Base-by-base conservation (phyloP, 2,329 filamentous ascomycete species). In the Fusarium anguioides region DNA sequence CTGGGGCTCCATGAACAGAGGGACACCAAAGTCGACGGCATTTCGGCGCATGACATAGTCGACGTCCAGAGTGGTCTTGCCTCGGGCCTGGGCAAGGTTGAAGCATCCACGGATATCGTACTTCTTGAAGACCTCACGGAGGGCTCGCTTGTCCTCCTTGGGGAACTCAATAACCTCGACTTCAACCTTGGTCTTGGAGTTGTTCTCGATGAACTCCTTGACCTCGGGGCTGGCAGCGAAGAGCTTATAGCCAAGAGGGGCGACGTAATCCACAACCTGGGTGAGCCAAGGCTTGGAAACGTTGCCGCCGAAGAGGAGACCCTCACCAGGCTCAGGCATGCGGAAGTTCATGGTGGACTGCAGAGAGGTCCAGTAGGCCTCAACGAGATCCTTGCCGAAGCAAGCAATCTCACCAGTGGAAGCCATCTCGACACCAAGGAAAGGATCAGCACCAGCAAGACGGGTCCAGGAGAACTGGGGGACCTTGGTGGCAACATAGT, bases 311-410 rank as follows among this genome's bases (percentile, higher is more conserved):
- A 99, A 93, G 51, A 99, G 89, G 60, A 99, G 89, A 82, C 96
- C 95, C 85, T 97, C 94, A 70, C 96, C 96, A 51, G 94, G 92
- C 79, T 96, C 91, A 40, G 96, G 96, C 75, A 97, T 88, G 72
- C 94, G 93, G 92, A 98, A 98, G 88, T 98, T 99, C 95, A 98
- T 99, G 74, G 93, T 95, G 20, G 93, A 96, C 82, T 99, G 96
- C 64, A 97, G 85, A 18, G 94, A 96, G 24, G 94, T 86, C 96
- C 96, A 99, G 88, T 99, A 99, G 52, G 96, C 96, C 79, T 99
- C 96, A 47, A 98, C 86, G 12, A 99, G 87, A 76, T 97, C 86
- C 83, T 96, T 97, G 68, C 96, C 96, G 81, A 99, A 99, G 84
- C 96, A 98, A 70, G 96, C 96, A 86, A 99, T 97, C 82, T 99